These are phyloP conservation scores for Penicillium paradoxum DNA, from an alignment of 495 filamentous ascomycete genomes.

Conservation along the genomic window DNA sequence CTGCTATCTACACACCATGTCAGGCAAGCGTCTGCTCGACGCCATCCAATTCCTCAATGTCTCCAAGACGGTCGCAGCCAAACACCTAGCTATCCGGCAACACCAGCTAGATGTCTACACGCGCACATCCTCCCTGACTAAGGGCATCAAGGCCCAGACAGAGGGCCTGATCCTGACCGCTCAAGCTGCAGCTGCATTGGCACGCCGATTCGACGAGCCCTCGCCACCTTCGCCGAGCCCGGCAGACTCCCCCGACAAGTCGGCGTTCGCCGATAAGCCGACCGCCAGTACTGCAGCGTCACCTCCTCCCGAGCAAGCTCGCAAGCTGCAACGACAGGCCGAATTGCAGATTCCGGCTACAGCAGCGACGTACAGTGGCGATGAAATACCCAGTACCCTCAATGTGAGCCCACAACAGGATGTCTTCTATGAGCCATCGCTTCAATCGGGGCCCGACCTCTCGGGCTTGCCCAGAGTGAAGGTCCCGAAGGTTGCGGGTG, in stretches of 20 bases:
- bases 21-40: conserved; percentile 70
- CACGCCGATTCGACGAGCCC: conserved; percentile 50
- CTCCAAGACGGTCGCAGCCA: conserved; percentile 67
- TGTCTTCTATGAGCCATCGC: conserved; percentile 52
- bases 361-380: conserved; percentile 22
- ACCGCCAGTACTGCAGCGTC: not conserved
- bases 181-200: conserved; percentile 57
- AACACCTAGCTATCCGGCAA: conserved; percentile 72
- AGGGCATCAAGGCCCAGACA: conserved; percentile 58
- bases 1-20: conserved; percentile 43
- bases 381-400: conserved; percentile 18
- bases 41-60: conserved; percentile 73
- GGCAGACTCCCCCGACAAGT: conserved; percentile 13
- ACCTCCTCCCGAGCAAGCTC: conserved; percentile 34
- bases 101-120: conserved; percentile 75
- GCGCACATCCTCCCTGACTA: conserved; percentile 69
- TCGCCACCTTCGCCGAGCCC: conserved; percentile 18
- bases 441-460: conserved; percentile 37
- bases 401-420: conserved; percentile 50
- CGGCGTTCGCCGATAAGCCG: conserved; percentile 11
- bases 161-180: conserved; percentile 60
- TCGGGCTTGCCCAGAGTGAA: conserved; percentile 56
- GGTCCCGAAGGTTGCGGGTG: conserved; percentile 50
- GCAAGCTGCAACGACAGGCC: conserved; percentile 45
- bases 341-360: conserved; percentile 55